phyloP scores from a whole-genome alignment of 2,329 filamentous ascomycete genomes.

The Diaporthe capsici region DNA sequence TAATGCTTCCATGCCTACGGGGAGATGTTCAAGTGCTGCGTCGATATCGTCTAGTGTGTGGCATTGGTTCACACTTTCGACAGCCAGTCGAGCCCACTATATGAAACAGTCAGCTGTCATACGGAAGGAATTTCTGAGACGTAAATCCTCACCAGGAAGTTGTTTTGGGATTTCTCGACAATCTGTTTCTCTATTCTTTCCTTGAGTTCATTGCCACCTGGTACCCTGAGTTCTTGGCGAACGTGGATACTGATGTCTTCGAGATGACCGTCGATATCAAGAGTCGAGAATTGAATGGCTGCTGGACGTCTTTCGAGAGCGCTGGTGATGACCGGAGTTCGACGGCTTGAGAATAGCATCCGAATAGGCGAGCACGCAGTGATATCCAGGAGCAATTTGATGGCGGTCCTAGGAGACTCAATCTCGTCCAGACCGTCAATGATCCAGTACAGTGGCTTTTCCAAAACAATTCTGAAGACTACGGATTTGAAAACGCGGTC shows the following conservation, averaged over 20 bases:
- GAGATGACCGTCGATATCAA: not conserved
- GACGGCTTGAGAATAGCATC: not conserved
- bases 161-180: not conserved
- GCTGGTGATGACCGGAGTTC: not conserved
- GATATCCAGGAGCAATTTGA: conserved; percentile 3
- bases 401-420: not conserved
- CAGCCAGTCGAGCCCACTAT: conserved; percentile 5
- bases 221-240: not conserved
- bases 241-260: conserved; percentile 2
- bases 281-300: not conserved
- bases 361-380: not conserved
- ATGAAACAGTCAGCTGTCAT: not conserved
- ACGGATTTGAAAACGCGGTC: conserved; percentile 1
- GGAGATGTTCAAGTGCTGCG: not conserved
- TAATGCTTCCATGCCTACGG: not conserved
- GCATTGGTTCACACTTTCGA: conserved; percentile 1
- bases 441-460: conserved; percentile 6
- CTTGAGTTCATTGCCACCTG: not conserved
- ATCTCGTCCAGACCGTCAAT: conserved; percentile 20
- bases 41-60: not conserved
- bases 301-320: not conserved
- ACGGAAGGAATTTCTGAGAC: not conserved
- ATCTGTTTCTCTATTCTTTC: not conserved
- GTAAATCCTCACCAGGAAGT: not conserved
- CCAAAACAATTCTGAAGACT: not conserved